Conservation (phyloP, 1,139 yeast genomes). For the Hanseniaspora gamundiae region DNA sequence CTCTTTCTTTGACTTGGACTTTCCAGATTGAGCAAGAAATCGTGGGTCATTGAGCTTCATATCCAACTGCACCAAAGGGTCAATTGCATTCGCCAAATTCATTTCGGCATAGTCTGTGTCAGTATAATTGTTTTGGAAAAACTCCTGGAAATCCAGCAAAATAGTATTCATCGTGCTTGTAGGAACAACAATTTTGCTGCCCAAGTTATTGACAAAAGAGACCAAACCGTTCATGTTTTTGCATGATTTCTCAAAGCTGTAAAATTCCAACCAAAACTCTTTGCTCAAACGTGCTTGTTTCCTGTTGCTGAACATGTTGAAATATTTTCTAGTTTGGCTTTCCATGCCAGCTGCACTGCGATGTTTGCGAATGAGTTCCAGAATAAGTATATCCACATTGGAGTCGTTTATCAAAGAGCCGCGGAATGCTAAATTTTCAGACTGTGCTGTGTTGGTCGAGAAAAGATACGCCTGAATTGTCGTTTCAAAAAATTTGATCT, state of each 20-base stretch:
- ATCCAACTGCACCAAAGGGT: conserved; percentile 17
- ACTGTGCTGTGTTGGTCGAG: no score
- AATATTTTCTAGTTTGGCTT: conserved; percentile 31
- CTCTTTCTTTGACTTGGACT: conserved; percentile 10
- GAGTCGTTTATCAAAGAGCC: conserved; percentile 21
- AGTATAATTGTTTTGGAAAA: conserved; percentile 24
- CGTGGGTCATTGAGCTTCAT: conserved; percentile 21
- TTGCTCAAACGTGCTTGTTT: conserved; percentile 30
- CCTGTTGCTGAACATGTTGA: conserved; percentile 31
- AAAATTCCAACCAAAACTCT: conserved; percentile 44
- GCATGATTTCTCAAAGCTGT: conserved; percentile 37
- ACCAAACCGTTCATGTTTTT: conserved; percentile 34
- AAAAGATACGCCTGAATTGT: no score
- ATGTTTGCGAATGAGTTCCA: conserved; percentile 28
- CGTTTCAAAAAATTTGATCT: no score
- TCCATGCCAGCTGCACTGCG: conserved; percentile 27
- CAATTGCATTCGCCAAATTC: conserved; percentile 8
- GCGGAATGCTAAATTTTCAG: conserved; percentile 3
- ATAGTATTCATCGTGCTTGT: conserved; percentile 34
- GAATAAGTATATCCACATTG: conserved; percentile 27
- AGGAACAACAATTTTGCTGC: conserved; percentile 35
- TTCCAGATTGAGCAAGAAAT: conserved; percentile 5
- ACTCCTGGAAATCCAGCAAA: conserved; percentile 22
- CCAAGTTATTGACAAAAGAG: conserved; percentile 33
- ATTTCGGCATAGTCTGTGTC: conserved; percentile 11